Evolutionary conservation across 2,329 filamentous ascomycete genomes (phyloP).

Genomic region (Xylaria digitata): DNA sequence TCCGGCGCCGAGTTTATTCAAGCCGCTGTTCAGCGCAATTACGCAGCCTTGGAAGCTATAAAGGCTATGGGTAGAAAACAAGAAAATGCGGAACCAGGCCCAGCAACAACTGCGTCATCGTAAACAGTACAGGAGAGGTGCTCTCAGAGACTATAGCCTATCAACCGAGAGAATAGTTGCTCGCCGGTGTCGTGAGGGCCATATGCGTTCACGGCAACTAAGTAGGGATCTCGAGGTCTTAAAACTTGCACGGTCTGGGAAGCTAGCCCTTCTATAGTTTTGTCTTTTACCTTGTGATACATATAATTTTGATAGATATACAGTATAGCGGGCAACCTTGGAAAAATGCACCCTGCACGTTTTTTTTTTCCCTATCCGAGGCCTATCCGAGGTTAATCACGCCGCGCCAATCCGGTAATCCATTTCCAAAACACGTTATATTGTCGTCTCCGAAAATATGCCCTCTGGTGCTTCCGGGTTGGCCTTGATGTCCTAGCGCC

Average conservation of each 20-base stretch:
- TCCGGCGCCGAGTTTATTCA: slow-evolving; percentile 71
- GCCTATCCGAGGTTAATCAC: slow-evolving; percentile 13
- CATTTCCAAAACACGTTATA: slow-evolving; percentile 27
- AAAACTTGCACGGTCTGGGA: not conserved
- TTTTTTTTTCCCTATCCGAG: slow-evolving; percentile 16
- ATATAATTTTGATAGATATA: slow-evolving; percentile 24
- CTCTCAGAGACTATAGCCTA: not conserved
- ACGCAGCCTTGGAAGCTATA: slow-evolving; percentile 62
- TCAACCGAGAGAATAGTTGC: not conserved
- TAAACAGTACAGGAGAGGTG: not conserved
- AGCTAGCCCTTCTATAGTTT: not conserved
- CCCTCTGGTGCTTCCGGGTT: not conserved
- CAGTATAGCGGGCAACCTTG: slow-evolving; percentile 23
- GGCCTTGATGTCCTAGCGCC: slow-evolving; percentile 14
- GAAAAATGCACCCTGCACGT: slow-evolving; percentile 13
- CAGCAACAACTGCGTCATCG: slow-evolving; percentile 32
- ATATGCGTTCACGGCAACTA: not conserved
- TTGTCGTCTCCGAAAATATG: slow-evolving; percentile 20
- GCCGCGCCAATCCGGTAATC: slow-evolving; percentile 16
- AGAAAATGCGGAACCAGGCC: not conserved
- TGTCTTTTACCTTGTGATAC: slow-evolving; percentile 33
- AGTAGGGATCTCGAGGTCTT: not conserved
- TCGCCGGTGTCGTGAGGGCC: not conserved
- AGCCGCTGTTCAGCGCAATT: slow-evolving; percentile 67
- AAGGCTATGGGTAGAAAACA: slow-evolving; percentile 47